These are phyloP conservation scores for Alternaria ethzedia DNA, from an alignment of 2,329 filamentous ascomycete species.

Conservation along the genomic window DNA sequence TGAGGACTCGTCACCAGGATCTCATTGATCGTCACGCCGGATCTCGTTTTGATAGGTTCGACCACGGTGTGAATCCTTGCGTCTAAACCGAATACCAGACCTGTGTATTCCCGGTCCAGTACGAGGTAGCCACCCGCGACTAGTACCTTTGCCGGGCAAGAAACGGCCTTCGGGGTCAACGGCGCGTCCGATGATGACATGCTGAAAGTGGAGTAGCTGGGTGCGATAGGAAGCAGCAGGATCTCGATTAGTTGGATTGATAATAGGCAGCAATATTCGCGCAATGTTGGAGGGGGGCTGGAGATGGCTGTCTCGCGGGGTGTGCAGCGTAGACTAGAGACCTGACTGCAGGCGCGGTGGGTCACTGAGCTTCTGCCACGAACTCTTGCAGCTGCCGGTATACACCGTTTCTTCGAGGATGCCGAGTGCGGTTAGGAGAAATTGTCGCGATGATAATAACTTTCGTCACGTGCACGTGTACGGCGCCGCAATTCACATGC, in stretches of 20 bases:
- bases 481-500: conserved; percentile 8
- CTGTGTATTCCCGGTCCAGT: conserved; percentile 85
- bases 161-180: conserved; percentile 60
- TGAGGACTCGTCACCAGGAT: conserved; percentile 92
- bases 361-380: conserved; percentile 15
- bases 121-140: conserved; percentile 95
- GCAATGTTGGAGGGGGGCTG: conserved; percentile 22
- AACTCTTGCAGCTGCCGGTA: conserved; percentile 7
- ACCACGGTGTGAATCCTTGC: conserved; percentile 68
- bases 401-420: not conserved
- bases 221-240: conserved; percentile 7
- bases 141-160: conserved; percentile 94
- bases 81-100: conserved; percentile 69
- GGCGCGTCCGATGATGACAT: conserved; percentile 19
- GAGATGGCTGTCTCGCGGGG: conserved; percentile 24
- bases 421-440: not conserved
- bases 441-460: not conserved
- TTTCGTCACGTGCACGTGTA: conserved; percentile 14
- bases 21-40: conserved; percentile 68
- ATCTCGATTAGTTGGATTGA: conserved; percentile 10
- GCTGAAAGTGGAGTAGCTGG: conserved; percentile 18
- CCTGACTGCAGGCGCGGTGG: conserved; percentile 15
- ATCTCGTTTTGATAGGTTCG: conserved; percentile 62
- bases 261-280: conserved; percentile 19
- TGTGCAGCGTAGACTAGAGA: conserved; percentile 12